Base-by-base conservation (phyloP, 805 yeast species). In the Saccharomycopsis schoenii region DNA sequence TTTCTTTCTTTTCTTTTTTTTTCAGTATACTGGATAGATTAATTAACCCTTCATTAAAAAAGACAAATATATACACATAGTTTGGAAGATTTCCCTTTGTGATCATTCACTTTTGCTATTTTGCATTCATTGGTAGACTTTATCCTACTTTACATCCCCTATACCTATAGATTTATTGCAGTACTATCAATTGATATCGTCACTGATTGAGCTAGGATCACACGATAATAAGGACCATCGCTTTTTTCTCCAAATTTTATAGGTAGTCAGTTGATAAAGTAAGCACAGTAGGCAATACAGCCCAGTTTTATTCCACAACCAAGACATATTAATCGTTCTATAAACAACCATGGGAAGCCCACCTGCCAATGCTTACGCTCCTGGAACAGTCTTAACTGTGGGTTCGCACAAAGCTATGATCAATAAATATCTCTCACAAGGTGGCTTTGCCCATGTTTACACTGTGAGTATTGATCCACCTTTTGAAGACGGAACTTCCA, bases 401-500 rank as follows among this genome's bases (percentile, higher is more conserved):
- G 97, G 97, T 11, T 81, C 92, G 4, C 97, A 92, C 72, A 76
- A 77, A 58, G 87, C 85, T n/a, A 74, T 77, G 55, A 81, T 91
- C 67, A 77, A 80, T 64, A 80, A 84, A 66, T 92, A 88, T 74
- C 75, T 92, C 52, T 86, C 96, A 5, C 86, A 86, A 68, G 98
- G 94, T 73, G 99, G 99, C 14, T 94, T 89, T 77, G 98, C 99
- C 11, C 96, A 89, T 71, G 97, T 94, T 4, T 94, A 94, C 72
- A 81, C 87, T 17, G 93, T 91, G 63, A 80, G 80, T 56, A 83
- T 88, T 19, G 52, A 47, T 21, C 77, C 80, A 34, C 91, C 91
- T 6, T 76, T 81, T 2, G 82, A 82, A 63, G 47, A 67, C 15
- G 76, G 77, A 65, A 21, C 52, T 9, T 47, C 52, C 8, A 47